Conservation (phyloP, 257 asterid genomes). For the Datura wrightii region DNA sequence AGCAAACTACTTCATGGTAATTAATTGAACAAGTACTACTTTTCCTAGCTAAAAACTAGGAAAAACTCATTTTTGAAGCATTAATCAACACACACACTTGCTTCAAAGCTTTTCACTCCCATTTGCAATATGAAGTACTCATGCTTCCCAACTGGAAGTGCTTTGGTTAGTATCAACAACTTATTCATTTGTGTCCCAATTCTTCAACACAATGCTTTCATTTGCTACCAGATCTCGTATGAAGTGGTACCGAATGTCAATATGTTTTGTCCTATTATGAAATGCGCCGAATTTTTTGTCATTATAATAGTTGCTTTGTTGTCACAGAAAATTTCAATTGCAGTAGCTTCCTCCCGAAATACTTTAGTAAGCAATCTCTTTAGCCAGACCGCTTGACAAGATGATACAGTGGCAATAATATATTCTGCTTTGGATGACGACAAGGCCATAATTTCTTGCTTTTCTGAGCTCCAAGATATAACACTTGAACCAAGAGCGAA, state of each 20-base stretch:
- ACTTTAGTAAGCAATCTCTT: not conserved
- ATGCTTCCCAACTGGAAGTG: not conserved
- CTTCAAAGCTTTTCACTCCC: not conserved
- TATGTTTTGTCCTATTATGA: not conserved
- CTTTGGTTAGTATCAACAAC: not conserved
- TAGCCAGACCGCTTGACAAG: not conserved
- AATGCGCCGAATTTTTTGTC: not conserved
- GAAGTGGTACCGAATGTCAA: not conserved
- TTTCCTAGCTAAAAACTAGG: not conserved
- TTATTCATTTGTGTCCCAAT: not conserved
- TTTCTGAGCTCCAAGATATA: not conserved
- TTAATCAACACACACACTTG: not conserved
- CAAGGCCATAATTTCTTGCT: not conserved
- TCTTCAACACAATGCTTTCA: not conserved
- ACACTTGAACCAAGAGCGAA: not conserved
- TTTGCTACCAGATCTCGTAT: not conserved
- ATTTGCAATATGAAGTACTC: not conserved
- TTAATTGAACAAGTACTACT: not conserved
- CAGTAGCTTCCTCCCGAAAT: too few relatives aligned
- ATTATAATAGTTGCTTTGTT: not conserved
- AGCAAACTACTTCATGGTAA: not conserved
- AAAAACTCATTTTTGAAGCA: not conserved
- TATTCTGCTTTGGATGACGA: not conserved
- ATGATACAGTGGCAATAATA: not conserved
- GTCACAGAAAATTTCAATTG: not conserved